Conservation (phyloP, 495 filamentous ascomycete species). For the Sporormia fimetaria region DNA sequence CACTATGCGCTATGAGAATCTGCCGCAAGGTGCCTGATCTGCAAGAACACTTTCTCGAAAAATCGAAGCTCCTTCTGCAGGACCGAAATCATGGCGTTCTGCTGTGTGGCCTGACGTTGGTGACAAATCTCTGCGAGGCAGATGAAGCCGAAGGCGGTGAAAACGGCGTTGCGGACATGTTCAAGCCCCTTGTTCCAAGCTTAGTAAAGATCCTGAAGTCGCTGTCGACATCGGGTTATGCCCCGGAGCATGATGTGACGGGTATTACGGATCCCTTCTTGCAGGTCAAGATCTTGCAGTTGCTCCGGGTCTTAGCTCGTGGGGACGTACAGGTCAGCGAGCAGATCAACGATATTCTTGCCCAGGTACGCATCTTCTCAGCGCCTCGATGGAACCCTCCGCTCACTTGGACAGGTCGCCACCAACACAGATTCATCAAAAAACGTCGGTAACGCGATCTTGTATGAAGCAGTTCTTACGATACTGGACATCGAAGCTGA, state of each 20-base stretch:
- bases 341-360: conserved; percentile 95
- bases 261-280: conserved; percentile 98
- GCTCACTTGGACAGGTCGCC: conserved; percentile 47
- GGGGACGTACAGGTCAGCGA: conserved; percentile 86
- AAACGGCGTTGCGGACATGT: conserved; percentile 75
- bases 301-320: conserved; percentile 74
- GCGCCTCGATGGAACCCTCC: neutral
- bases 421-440: conserved; percentile 97
- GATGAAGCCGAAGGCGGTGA: conserved; percentile 83
- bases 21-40: conserved; percentile 95
- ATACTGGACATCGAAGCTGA: conserved; percentile 98
- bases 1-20: conserved; percentile 99
- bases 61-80: conserved; percentile 74
- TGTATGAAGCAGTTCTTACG: conserved; percentile 94
- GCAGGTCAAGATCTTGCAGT: conserved; percentile 84
- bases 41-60: conserved; percentile 93
- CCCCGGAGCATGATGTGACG: conserved; percentile 94
- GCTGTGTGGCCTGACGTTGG: conserved; percentile 81
- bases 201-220: conserved; percentile 87
- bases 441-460: conserved; percentile 94
- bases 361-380: conserved; percentile 41
- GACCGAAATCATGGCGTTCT: conserved; percentile 93
- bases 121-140: conserved; percentile 84
- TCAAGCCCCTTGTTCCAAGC: conserved; percentile 63
- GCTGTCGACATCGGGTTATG: conserved; percentile 87